Evolutionary conservation across 2,329 filamentous ascomycete species (phyloP), one percentile per base, ranked within the genome.

Genomic region (Fusarium algeriense): DNA sequence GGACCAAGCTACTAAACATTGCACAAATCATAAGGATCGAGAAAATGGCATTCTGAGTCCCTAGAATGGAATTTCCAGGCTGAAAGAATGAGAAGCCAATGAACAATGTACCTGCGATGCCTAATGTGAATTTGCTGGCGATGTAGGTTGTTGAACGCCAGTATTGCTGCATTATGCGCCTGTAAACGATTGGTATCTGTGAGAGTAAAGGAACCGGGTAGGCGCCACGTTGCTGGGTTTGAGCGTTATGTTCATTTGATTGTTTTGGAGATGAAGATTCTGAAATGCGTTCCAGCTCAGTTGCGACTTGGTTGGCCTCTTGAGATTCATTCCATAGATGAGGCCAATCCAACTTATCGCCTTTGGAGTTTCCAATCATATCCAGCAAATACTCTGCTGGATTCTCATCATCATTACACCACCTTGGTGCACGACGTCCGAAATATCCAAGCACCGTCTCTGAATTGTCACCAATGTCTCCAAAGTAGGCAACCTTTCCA

Each of bases 61-160:
- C 92, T 37, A 91, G 88, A 46, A 88, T 83, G 0, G 88, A 89
- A 50, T 84, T 84, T 10, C 88, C 66, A 7, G 82, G 76, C 4
- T 83, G 52, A 81, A 85, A 93, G 78, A 94, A 93, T 0, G 90
- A 91, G 78, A 93, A 92, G 1, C 92, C 92, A 64, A 94, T 91
- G 77, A 94, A 95, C 5, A 95, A 83, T 5, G 87, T 84, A 23
- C 89, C 85, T 60, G 89, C 85, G 59, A 88, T 69, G 3, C 82
- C 90, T 23, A 95, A 86, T 3, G 85, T 79, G 7, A 88, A 80
- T 82, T 95, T 95, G 69, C 91, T 88, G 79, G 92, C 92, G 75
- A 96, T 90, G 81, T 96, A 96, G n/a, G 85, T 85, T 0, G 93
- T 93, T 57, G 89, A 93, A 49, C 93, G 88, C 92, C 93, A 95